Percentiles rank a stretch among this genome's conserved stretches.
phyloP scores from a whole-genome alignment of 768 basidiomycete genomes.

The Suillus subalutaceus region DNA sequence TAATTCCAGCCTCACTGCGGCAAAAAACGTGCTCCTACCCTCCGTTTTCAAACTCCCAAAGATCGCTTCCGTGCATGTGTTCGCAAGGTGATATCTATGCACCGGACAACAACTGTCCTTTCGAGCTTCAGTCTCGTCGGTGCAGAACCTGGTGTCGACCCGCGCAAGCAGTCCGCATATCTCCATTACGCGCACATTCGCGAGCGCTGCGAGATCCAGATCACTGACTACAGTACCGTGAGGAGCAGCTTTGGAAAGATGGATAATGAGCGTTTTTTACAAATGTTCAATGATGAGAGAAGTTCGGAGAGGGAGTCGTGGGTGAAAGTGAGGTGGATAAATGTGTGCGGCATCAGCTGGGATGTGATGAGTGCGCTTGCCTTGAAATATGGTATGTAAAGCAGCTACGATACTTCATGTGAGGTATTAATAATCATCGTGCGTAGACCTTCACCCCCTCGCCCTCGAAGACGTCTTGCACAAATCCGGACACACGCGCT shows the following conservation, averaged over 20 bases:
- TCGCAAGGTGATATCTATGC: conserved; percentile 65
- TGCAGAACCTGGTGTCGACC: conserved; percentile 74
- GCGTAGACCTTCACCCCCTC: conserved; percentile 66
- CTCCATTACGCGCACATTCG: conserved; percentile 58
- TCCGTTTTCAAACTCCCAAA: conserved; percentile 36
- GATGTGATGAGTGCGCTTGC: conserved; percentile 72
- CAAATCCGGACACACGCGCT: conserved; percentile 54
- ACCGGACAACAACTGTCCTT: conserved; percentile 48
- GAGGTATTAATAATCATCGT: conserved; percentile 11
- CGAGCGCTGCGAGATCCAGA: conserved; percentile 65
- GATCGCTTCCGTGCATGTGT: conserved; percentile 59
- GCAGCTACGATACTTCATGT: conserved; percentile 9
- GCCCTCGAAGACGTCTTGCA: conserved; percentile 73
- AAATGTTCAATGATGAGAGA: conserved; percentile 47
- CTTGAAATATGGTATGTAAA: conserved; percentile 61
- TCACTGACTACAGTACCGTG: conserved; percentile 66
- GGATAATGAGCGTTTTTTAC: conserved; percentile 64
- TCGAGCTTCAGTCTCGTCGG: conserved; percentile 45
- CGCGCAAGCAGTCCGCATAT: conserved; percentile 59
- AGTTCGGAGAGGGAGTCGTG: conserved; percentile 56
- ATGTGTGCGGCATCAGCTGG: conserved; percentile 69
- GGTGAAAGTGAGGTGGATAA: conserved; percentile 77
- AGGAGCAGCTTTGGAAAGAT: conserved; percentile 55
- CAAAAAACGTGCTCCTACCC: conserved; percentile 17
- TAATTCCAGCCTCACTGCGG: background rate